Base-by-base conservation (phyloP, 306 rosid species). In the Citrullus colocynthis region DNA sequence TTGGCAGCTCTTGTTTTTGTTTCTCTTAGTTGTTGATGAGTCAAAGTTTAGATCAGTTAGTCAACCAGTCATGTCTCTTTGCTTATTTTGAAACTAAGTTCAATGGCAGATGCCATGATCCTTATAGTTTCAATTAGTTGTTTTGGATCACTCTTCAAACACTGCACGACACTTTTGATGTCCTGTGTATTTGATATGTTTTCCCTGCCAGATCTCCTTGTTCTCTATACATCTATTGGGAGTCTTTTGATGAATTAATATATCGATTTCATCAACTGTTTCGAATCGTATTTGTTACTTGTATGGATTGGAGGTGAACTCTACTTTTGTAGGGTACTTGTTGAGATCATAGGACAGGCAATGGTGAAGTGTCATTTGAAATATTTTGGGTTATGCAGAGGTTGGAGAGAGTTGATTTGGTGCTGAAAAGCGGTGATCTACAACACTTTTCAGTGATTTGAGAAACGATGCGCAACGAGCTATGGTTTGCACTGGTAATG, bases 391-490 rank as follows among this genome's bases (percentile, higher is more conserved):
- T 73, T 51, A 15, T 73, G 76, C 61, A 52, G 37, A 71, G 60
- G 37, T 72, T 49, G 15, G 16, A 28, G 45, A 48, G 44, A 73
- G 21, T 37, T 52, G 30, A 79, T 89, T 55, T 84, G 84, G 56
- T 59, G 86, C 49, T 85, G 80, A 64, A 78, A 32, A 79, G 78
- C 57, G 61, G 81, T 74, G 87, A 82, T 85, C 80, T 79, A 82
- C 72, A 36, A 36, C 78, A 78, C 71, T 32, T 45, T 63, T 21
- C 71, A 84, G 66, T 37, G 84, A 84, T 75, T 83, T 58, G 89
- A 91, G 93, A 88, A 90, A 92, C 82, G 91, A 93, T 96, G 99
- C 98, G 88, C 91, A 85, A 86, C 93, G 93, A 96, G 97, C 98
- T 88, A 96, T 96, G 99, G 98, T 96, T 92, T 96, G 92, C 89